phyloP scores from a whole-genome alignment of 176 grass and related monocot genomes.

The Musa beccarii region DNA sequence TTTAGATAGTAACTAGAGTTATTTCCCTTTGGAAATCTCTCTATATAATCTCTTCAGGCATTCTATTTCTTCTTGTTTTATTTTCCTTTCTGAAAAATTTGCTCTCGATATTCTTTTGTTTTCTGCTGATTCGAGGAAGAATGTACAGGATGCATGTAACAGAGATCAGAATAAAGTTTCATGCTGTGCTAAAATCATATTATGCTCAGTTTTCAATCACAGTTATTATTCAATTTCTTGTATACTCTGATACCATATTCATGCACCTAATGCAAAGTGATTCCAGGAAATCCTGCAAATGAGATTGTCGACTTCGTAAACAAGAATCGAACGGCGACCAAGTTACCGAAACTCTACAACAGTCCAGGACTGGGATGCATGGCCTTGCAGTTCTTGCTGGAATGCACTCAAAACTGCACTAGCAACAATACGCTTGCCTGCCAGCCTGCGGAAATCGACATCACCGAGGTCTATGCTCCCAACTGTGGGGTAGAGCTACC shows the following conservation, averaged over 20 bases:
- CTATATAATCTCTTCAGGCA: neutral
- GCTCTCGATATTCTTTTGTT: neutral
- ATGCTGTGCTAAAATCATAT: neutral
- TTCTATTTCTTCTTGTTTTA: neutral
- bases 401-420: constrained; percentile 50
- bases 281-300: constrained; percentile 63
- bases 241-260: neutral
- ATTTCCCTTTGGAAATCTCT: too few relatives aligned
- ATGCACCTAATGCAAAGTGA: neutral
- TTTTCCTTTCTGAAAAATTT: too few relatives aligned
- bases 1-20: too few relatives aligned
- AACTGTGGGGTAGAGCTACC: constrained; percentile 93
- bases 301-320: constrained; percentile 59
- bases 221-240: too few relatives aligned
- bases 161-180: neutral
- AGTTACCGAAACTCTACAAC: constrained; percentile 41
- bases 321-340: constrained; percentile 47
- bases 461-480: constrained; percentile 86
- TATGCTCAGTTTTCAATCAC: neutral
- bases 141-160: neutral
- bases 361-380: constrained; percentile 79
- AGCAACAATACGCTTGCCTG: constrained; percentile 35
- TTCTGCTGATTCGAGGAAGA: neutral
- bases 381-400: constrained; percentile 67
- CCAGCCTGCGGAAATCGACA: constrained; percentile 49